phyloP scores from a whole-genome alignment of 2,329 filamentous ascomycete species.

The Colletotrichum kahawae region DNA sequence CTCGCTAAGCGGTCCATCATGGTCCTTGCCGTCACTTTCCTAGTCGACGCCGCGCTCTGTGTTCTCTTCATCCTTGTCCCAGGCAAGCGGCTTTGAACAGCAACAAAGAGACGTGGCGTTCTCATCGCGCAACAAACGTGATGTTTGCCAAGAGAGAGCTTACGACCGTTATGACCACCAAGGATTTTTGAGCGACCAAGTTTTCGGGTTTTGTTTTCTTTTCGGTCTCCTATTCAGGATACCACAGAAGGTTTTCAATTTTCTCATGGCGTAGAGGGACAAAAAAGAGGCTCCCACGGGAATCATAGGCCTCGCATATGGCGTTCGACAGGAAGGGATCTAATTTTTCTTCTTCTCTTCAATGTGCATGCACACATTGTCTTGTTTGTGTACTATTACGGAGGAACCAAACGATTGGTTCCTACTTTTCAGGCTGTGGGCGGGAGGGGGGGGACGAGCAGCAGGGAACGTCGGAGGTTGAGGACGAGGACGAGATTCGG shows the following conservation, averaged over 20 bases:
- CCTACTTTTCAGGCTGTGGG: not conserved
- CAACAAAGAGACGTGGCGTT: not conserved
- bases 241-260: not conserved
- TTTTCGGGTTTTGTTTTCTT: not conserved
- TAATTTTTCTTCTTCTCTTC: not conserved
- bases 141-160: not conserved
- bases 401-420: not conserved
- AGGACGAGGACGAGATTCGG: not conserved
- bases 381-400: constrained; percentile 1
- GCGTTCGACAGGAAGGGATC: constrained; percentile 5
- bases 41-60: constrained; percentile 82
- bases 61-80: constrained; percentile 95
- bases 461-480: not conserved
- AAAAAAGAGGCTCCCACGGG: not conserved
- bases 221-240: constrained; percentile 11
- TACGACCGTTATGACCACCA: constrained; percentile 18
- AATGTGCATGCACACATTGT: not conserved
- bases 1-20: constrained; percentile 84
- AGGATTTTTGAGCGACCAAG: constrained; percentile 16
- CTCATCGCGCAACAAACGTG: not conserved
- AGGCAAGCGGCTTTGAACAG: constrained; percentile 74
- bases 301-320: not conserved
- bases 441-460: not conserved
- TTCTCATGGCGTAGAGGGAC: not conserved
- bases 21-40: constrained; percentile 75